These are phyloP conservation scores for Collybia sordida DNA, from an alignment of 768 basidiomycete genomes.

Conservation along the genomic window DNA sequence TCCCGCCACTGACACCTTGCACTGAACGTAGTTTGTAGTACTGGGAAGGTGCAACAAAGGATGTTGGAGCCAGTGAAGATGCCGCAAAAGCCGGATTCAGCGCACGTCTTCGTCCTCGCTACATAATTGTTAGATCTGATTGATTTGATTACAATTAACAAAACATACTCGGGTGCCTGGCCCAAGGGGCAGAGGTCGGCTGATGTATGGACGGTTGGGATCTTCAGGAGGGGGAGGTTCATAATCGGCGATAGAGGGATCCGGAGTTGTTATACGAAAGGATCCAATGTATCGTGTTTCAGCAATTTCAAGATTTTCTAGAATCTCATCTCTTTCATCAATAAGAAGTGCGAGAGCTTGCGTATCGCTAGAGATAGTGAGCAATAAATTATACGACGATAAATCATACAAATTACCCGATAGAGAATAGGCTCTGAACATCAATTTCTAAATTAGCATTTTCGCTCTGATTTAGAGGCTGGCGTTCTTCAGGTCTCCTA, in stretches of 20 bases:
- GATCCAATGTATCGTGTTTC: constrained; percentile 78
- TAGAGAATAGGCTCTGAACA: constrained; percentile 70
- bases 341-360: constrained; percentile 65
- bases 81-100: constrained; percentile 65
- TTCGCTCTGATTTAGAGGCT: constrained; percentile 40
- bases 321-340: constrained; percentile 69
- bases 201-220: constrained; percentile 57
- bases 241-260: constrained; percentile 66
- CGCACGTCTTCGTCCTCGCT: constrained; percentile 45
- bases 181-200: constrained; percentile 62
- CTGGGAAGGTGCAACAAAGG: constrained; percentile 76
- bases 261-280: constrained; percentile 71
- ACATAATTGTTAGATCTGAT: neutral
- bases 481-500: constrained; percentile 38
- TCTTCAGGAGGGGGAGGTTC: constrained; percentile 41
- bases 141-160: neutral
- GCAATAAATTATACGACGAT: neutral
- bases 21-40: constrained; percentile 75
- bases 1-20: constrained; percentile 58
- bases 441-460: constrained; percentile 56
- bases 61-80: constrained; percentile 71
- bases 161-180: constrained; percentile 30
- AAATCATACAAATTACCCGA: constrained; percentile 50
- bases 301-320: constrained; percentile 80
- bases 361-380: constrained; percentile 53